Evolutionary conservation across 2,329 filamentous ascomycete genomes (phyloP), one percentile per base, ranked within the genome.

Genomic region (Stagonosporopsis vannaccii): DNA sequence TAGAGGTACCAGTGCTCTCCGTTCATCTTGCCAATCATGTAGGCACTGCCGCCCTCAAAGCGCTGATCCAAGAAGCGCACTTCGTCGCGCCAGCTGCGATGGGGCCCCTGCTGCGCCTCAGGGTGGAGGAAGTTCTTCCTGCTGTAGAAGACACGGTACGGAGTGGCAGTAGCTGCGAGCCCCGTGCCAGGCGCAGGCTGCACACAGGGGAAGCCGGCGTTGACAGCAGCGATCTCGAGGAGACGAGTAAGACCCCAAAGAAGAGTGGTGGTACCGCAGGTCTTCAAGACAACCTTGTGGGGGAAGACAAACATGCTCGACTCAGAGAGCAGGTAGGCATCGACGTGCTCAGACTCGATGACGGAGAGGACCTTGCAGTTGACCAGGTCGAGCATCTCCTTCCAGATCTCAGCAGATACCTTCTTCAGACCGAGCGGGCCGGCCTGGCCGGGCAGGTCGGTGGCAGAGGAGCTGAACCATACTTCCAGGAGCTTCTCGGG

Each of bases 21-120:
- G 68, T 99, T 99, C 94, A 98, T 98, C 81, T 97, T 98, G 72
- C 95, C 95, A 64, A 99, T 96, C 93, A 98, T 97, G 78, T 99
- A 99, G 46, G 95, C 95, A 77, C 94, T 98, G 51, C 95, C 95
- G 53, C 91, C 89, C 59, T 90, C 83, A 75, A 99, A 97, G 77
- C 93, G 91, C 74, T 90, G 89, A 79, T 99, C 95, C 61, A 99
- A 84, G 69, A 89, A 96, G 69, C 89, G 90, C 71, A 98, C 94
- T 76, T 99, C 95, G 74, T 97, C 90, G 67, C 92, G 90, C 95
- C 95, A 99, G 87, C 93, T 98, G 61, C 92, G 90, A 78, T 99
- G 95, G 51, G 95, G 95, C 7, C 93, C 93, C 54, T 86, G 90
- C 80, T 99, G 95, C 77, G 92, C 91, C 73, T 97, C 91, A 1